Evolutionary conservation across 257 asterid genomes (phyloP).

Genomic region (Penstemon davidsonii): DNA sequence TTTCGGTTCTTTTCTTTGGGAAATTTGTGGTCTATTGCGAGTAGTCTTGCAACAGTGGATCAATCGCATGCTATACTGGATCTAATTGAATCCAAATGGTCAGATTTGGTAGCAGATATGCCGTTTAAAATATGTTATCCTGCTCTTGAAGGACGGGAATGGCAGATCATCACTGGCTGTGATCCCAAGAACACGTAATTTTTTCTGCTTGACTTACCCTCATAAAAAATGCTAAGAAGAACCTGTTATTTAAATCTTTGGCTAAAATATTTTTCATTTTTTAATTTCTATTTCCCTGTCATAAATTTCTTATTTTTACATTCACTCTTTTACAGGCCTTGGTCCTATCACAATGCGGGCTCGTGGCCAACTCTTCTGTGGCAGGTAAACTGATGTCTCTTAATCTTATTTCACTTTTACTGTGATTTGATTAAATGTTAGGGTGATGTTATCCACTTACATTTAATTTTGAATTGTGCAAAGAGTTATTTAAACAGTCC

Average conservation of each 20-base stretch:
- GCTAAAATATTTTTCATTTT: neutral
- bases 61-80: slow-evolving; percentile 74
- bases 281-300: neutral
- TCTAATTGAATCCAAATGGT: slow-evolving; percentile 72
- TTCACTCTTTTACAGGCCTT: slow-evolving; percentile 52
- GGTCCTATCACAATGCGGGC: slow-evolving; percentile 87
- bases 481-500: no score
- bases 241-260: neutral
- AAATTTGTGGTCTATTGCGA: slow-evolving; percentile 66
- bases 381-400: slow-evolving; percentile 50
- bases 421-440: neutral
- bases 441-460: neutral
- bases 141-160: slow-evolving; percentile 75
- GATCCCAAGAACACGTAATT: slow-evolving; percentile 81
- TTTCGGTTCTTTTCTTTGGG: slow-evolving; percentile 77
- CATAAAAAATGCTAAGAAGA: neutral
- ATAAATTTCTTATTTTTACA: neutral
- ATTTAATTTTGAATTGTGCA: neutral
- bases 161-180: slow-evolving; percentile 75
- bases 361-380: slow-evolving; percentile 80
- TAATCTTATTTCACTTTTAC: neutral
- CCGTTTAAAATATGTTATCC: slow-evolving; percentile 77
- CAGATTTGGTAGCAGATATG: slow-evolving; percentile 74
- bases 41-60: slow-evolving; percentile 53
- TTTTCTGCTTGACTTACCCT: slow-evolving; percentile 7